Evolutionary conservation across 2,329 filamentous ascomycete genomes (phyloP).

Genomic region (Phialemonium atrogriseum): DNA sequence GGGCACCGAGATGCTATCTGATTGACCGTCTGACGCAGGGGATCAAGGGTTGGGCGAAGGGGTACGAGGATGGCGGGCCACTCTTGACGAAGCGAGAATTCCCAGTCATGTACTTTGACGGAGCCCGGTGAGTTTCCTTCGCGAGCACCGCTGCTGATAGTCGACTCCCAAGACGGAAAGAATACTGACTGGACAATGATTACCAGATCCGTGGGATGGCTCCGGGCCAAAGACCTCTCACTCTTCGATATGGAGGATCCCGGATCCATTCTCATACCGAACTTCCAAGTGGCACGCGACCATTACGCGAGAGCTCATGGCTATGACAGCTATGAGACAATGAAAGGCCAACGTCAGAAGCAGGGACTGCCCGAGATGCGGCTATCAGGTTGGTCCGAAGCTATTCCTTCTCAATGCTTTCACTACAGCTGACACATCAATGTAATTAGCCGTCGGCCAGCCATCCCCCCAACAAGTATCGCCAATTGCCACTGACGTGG

Average conservation of each 20-base stretch:
- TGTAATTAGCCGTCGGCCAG: not conserved
- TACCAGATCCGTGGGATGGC: constrained; percentile 14
- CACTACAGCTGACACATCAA: too few relatives aligned
- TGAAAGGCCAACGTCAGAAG: not conserved
- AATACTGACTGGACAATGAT: constrained; percentile 2
- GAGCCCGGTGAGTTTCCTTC: constrained; percentile 12
- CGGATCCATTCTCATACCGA: not conserved
- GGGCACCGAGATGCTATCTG: constrained; percentile 24
- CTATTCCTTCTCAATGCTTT: too few relatives aligned
- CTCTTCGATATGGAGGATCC: constrained; percentile 14
- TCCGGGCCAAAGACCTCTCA: constrained; percentile 11
- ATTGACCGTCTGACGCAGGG: constrained; percentile 15
- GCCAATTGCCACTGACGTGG: too few relatives aligned
- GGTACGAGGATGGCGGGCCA: constrained; percentile 25
- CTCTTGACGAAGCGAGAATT: constrained; percentile 26
- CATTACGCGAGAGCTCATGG: constrained; percentile 7
- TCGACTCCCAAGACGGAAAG: too few relatives aligned
- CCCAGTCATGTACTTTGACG: constrained; percentile 30
- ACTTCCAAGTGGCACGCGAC: constrained; percentile 1
- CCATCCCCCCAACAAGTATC: too few relatives aligned
- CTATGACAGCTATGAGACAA: constrained; percentile 2
- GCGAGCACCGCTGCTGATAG: too few relatives aligned
- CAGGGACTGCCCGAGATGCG: not conserved
- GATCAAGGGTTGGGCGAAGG: constrained; percentile 27
- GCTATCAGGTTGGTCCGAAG: too few relatives aligned